Conservation (phyloP, 2,329 filamentous ascomycete genomes). For the Teratosphaeriaceae sp. region DNA sequence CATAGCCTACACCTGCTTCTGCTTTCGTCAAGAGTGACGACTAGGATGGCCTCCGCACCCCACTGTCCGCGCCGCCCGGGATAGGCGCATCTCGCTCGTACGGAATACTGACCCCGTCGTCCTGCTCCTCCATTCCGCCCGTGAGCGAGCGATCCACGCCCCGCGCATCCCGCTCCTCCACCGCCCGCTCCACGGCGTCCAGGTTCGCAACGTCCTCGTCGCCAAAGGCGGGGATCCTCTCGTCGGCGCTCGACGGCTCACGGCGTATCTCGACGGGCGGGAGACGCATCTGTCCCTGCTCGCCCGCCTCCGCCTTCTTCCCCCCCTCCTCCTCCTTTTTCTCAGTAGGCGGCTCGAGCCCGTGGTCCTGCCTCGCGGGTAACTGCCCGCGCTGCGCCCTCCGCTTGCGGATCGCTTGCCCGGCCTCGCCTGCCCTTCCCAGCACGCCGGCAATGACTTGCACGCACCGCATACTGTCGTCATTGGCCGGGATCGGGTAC, state of each 20-base stretch:
- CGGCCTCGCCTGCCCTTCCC: slow-evolving; percentile 74
- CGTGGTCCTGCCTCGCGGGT: slow-evolving; percentile 46
- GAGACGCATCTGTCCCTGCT: too few species aligned
- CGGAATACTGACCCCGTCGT: slow-evolving; percentile 2
- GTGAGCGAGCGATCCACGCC: slow-evolving; percentile 1
- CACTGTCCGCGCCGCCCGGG: neutral
- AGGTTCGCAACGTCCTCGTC: slow-evolving; percentile 6
- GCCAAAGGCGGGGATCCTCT: neutral
- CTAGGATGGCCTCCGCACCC: too few species aligned
- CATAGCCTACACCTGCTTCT: too few species aligned
- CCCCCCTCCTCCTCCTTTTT: slow-evolving; percentile 8
- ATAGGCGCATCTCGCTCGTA: slow-evolving; percentile 5
- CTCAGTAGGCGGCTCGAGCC: slow-evolving; percentile 18
- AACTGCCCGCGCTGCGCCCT: slow-evolving; percentile 56
- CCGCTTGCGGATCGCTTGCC: slow-evolving; percentile 59
- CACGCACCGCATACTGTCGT: slow-evolving; percentile 83
- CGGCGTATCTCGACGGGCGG: too few species aligned
- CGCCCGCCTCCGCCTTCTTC: slow-evolving; percentile 4
- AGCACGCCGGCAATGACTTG: slow-evolving; percentile 79
- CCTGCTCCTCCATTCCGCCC: neutral
- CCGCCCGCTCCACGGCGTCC: neutral
- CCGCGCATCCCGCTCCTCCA: slow-evolving; percentile 3
- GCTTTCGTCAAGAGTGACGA: too few species aligned
- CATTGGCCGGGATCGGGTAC: slow-evolving; percentile 93
- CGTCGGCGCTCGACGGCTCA: too few species aligned